phyloP scores from a whole-genome alignment of 768 basidiomycete species.

The Termitomyces sp. region DNA sequence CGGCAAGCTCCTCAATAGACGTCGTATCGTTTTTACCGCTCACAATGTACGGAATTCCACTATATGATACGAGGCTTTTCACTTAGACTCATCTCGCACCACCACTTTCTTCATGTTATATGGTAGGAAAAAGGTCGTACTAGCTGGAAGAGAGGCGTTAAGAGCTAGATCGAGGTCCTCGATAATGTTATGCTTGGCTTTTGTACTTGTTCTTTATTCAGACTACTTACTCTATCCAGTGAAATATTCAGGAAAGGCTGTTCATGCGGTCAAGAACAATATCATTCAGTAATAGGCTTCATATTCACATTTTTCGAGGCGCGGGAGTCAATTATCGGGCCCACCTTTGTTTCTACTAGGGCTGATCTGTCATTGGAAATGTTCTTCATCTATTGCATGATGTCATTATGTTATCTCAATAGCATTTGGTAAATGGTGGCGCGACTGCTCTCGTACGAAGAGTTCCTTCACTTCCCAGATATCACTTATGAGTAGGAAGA shows the following conservation, averaged over 20 bases:
- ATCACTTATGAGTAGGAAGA: too few species aligned
- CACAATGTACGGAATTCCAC: too few species aligned
- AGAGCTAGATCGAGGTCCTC: slow-evolving; percentile 39
- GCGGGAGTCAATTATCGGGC: background rate
- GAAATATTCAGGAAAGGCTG: slow-evolving; percentile 41
- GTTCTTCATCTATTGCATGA: too few species aligned
- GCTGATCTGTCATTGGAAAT: background rate
- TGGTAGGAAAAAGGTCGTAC: too few species aligned
- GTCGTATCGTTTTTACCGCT: too few species aligned
- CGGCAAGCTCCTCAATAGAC: slow-evolving; percentile 25
- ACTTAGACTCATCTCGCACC: too few species aligned
- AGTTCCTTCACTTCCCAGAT: too few species aligned
- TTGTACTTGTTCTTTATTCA: background rate
- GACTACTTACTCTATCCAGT: slow-evolving; percentile 16
- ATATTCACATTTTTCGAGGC: background rate
- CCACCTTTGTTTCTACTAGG: background rate
- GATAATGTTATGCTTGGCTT: slow-evolving; percentile 23
- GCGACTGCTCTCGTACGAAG: background rate
- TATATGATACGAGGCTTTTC: too few species aligned
- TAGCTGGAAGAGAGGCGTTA: slow-evolving; percentile 46
- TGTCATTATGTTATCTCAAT: too few species aligned
- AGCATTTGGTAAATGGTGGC: background rate
- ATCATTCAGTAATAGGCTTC: slow-evolving; percentile 36
- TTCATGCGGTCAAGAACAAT: slow-evolving; percentile 40
- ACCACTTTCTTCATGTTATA: too few species aligned